Conservation (phyloP, 805 yeast genomes). For the Yamadazyma takamatsuzukensis region DNA sequence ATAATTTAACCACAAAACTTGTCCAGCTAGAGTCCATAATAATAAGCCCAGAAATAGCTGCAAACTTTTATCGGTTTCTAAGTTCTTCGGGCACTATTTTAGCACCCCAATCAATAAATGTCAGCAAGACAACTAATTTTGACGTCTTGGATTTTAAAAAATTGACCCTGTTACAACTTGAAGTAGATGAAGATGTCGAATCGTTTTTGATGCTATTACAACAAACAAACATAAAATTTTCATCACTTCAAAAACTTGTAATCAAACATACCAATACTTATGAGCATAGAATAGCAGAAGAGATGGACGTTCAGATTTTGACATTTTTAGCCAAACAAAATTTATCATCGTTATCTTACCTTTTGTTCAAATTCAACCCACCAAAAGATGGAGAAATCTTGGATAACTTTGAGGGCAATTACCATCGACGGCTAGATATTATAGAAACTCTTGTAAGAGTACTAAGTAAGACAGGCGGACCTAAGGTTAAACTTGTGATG, state of each 20-base stretch:
- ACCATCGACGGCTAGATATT: slow-evolving; percentile 52
- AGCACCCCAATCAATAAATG: slow-evolving; percentile 6
- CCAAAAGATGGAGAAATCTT: slow-evolving; percentile 53
- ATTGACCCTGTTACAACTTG: too few relatives aligned
- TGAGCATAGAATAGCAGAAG: slow-evolving; percentile 27
- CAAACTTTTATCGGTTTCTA: slow-evolving; percentile 1
- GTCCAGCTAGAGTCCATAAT: too few relatives aligned
- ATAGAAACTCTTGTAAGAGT: slow-evolving; percentile 29
- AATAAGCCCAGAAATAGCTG: too few relatives aligned
- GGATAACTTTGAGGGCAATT: slow-evolving; percentile 76
- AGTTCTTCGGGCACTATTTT: slow-evolving; percentile 1
- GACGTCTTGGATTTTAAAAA: slow-evolving; percentile 4
- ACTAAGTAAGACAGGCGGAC: slow-evolving; percentile 3
- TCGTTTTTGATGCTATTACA: too few relatives aligned
- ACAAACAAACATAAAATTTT: too few relatives aligned
- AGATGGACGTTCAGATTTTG: slow-evolving; percentile 41
- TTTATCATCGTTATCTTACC: slow-evolving; percentile 23
- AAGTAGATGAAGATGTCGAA: too few relatives aligned
- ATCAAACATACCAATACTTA: slow-evolving; percentile 7
- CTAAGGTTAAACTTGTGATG: slow-evolving; percentile 41
- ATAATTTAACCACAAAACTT: too few relatives aligned
- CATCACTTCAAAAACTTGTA: slow-evolving; percentile 7
- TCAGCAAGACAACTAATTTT: slow-evolving; percentile 3
- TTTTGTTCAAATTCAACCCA: slow-evolving; percentile 56
- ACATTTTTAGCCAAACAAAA: slow-evolving; percentile 1